Base-by-base conservation (phyloP, 257 asterid species). In the Lithospermum erythrorhizon region DNA sequence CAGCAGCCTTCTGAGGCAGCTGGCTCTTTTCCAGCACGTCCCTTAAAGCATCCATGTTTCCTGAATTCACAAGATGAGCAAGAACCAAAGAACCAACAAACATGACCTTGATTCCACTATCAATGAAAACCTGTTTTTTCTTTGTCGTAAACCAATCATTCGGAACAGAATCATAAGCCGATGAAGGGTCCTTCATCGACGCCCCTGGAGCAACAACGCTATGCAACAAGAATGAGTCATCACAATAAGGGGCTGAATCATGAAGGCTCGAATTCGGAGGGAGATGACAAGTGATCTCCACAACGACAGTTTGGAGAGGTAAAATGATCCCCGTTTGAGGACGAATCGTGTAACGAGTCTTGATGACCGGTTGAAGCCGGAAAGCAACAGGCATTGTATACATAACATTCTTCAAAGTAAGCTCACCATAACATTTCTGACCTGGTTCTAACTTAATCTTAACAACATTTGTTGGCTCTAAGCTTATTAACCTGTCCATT, bases 331-430 rank as follows among this genome's bases (percentile, higher is more conserved):
- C 96, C 0, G 94, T 75, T 3, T 83, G 90, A 0, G 96, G 96
- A 4, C 72, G 65, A 25, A 85, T 53, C 2, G 61, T 20, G 72
- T 83, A 88, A 9, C 88, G 87, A 0, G 61, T 16, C 58, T 66
- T 80, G 76, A 78, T 83, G 22, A 65, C 51, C 0, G 96, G 80
- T 8, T 81, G 88, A 14, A 88, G 76, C 11, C 95, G 79, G 23
- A 83, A 88, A 1, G 95, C 96, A 1, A 88, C 95, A 0, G 95
- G 95, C 96, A 88, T 85, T 3, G 94, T 88, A 79, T 83, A 76
- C 96, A 88, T 88, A 9, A 85, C 94, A 52, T 85, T 88, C 5
- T 85, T 82, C 16, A 88, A 63, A 1, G 82, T 83, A 18, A 88
- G 20, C 37, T 21, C 58, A 0, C 96, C 95, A 3, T 66, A 72